Evolutionary conservation across 1,284 basidiomycete species (phyloP), one percentile per base, ranked within the genome.

Genomic region (Cryptococcus neoformans): DNA sequence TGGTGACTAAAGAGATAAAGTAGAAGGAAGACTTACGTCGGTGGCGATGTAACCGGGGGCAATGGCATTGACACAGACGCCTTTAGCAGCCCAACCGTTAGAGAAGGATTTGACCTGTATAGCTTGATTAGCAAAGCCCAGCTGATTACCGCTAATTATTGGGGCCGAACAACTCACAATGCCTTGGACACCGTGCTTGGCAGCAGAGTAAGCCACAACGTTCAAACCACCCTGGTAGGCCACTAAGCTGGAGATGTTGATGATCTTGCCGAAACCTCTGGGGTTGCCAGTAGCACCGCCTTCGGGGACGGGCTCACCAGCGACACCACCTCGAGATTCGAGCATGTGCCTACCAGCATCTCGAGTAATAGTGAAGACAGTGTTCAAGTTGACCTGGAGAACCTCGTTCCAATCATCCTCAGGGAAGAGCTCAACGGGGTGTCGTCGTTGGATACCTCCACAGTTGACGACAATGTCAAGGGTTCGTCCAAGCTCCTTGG

Each of bases 391-490:
- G 58, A 80, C 79, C 63, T 79, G 77, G 3, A 80, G 62, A 74
- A 91, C 90, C 78, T 92, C 89, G 71, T 94, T 87, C 92, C 92
- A 96, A 74, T 94, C 89, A 49, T 80, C 75, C 74, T 95, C 92
- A 41, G 85, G 80, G 75, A 97, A 97, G 66, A 85, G 82, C 65
- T 90, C 84, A 44, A 86, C 86, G 56, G 89, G 88, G 55, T 87
- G 85, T 75, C 92, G 82, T 69, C 91, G 83, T 76, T 96, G 92
- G 67, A 97, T 96, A 49, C 93, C 94, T 46, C 90, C 94, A 74
- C 92, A 96, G 78, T 97, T 95, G 74, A 97, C 85, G 49, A 97
- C 84, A 64, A 96, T 82, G 74, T 96, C 86, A 63, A 97, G 87
- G 55, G 84, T 79, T 55, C 67, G 62, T 6, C 76, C 76, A 39